Conservation (phyloP, 140 eudicot species). For the Cichorium intybus region DNA sequence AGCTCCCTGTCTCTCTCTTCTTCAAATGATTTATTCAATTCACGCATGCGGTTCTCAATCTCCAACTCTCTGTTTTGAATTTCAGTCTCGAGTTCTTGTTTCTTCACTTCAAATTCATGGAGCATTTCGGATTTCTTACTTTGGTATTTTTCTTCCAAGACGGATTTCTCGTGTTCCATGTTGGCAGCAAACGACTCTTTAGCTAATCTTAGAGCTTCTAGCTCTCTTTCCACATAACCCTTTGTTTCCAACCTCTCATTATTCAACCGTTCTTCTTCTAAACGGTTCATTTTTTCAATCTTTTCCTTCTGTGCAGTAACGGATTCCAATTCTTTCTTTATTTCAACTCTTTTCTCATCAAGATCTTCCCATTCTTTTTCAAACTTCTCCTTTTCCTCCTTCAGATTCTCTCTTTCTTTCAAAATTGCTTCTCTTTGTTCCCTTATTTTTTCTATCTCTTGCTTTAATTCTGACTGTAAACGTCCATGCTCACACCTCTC, state of each 20-base stretch:
- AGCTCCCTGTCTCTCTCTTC: constrained; percentile 66
- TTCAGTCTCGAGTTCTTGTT: constrained; percentile 73
- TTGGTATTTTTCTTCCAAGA: constrained; percentile 45
- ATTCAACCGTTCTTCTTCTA: constrained; percentile 76
- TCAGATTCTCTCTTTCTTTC: constrained; percentile 73
- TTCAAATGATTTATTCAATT: constrained; percentile 55
- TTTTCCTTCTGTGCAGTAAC: constrained; percentile 47
- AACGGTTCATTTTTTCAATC: constrained; percentile 52
- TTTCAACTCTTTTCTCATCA: constrained; percentile 66
- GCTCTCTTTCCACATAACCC: constrained; percentile 61
- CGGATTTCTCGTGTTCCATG: constrained; percentile 73
- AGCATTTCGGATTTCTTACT: constrained; percentile 62
- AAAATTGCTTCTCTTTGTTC: constrained; percentile 52
- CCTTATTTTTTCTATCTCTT: constrained; percentile 69
- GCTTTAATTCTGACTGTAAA: constrained; percentile 65
- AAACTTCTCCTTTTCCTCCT: constrained; percentile 72
- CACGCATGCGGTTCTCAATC: constrained; percentile 47
- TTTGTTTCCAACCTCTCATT: constrained; percentile 58
- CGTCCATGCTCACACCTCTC: constrained; percentile 64
- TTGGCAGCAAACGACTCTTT: constrained; percentile 75
- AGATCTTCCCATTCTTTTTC: constrained; percentile 98
- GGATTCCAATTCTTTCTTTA: constrained; percentile 53
- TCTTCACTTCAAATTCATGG: constrained; percentile 68
- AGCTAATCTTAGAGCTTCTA: constrained; percentile 66
- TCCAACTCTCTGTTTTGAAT: constrained; percentile 55